A percentile compares a stretch with the other conserved stretches of the same genome.
Conservation (phyloP, 192 early-diverging fungal species). For the Entomortierella beljakovae region DNA sequence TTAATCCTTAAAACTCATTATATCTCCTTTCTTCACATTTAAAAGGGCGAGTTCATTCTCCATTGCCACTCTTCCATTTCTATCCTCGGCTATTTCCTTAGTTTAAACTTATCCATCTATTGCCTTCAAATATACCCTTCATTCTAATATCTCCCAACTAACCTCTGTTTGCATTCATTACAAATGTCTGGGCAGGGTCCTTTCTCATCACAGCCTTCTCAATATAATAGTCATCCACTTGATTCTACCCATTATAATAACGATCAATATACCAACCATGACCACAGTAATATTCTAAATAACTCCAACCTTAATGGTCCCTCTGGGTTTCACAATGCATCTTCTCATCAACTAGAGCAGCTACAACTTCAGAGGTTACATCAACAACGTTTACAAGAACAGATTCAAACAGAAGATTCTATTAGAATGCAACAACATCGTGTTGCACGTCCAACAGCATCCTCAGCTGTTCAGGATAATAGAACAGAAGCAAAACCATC, state of each 20-base stretch:
- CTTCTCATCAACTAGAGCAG: constrained; percentile 30
- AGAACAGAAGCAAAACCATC: constrained; percentile 19
- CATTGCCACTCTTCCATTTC: no score
- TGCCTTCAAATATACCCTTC: no score
- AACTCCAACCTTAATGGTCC: neutral
- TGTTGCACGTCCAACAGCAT: constrained; percentile 24
- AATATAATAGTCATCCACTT: no score
- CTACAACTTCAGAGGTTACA: constrained; percentile 23
- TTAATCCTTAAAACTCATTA: no score
- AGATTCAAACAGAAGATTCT: constrained; percentile 19
- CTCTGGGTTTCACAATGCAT: constrained; percentile 9
- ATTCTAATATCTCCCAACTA: no score
- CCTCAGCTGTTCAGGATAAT: constrained; percentile 15
- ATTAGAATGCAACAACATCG: constrained; percentile 40
- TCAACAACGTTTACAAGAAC: constrained; percentile 20
- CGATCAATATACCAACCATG: constrained; percentile 8
- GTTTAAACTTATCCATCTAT: no score
- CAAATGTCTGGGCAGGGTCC: no score
- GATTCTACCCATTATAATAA: constrained; percentile 10
- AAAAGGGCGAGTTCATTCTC: no score
- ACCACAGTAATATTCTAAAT: constrained; percentile 7
- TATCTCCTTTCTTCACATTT: no score
- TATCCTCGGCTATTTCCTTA: no score
- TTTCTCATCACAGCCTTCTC: no score
- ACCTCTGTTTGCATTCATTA: no score